Conservation (phyloP, 768 basidiomycete genomes). For the Suillus brevipes region DNA sequence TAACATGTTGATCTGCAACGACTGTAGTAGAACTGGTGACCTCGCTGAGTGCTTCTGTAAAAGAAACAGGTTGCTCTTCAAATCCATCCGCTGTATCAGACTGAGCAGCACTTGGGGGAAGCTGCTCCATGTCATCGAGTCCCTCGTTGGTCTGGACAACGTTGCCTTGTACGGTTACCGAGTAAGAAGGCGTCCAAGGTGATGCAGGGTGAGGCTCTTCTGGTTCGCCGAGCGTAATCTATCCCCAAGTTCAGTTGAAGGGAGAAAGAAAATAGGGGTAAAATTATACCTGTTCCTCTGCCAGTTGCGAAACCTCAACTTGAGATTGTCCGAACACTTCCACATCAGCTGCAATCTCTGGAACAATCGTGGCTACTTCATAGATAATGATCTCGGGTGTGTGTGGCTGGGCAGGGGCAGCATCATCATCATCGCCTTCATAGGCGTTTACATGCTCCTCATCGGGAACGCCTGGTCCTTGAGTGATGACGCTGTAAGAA, state of each 20-base stretch:
- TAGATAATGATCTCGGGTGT: conserved; percentile 7
- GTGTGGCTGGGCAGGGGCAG: background rate
- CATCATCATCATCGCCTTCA: background rate
- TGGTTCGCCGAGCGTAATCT: background rate
- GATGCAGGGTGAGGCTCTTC: conserved; percentile 13
- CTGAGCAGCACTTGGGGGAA: conserved; percentile 5
- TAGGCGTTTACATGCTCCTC: conserved; percentile 13
- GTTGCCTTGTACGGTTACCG: conserved; percentile 42
- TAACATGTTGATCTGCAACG: background rate
- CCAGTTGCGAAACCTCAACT: background rate
- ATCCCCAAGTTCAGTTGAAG: background rate
- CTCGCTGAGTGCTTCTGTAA: background rate
- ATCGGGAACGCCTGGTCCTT: conserved; percentile 34
- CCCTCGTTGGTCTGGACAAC: conserved; percentile 16
- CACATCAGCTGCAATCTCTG: background rate
- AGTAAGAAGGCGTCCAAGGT: conserved; percentile 45
- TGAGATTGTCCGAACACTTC: background rate
- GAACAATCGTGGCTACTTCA: conserved; percentile 2
- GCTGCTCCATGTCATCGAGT: conserved; percentile 12
- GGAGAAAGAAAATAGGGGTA: background rate
- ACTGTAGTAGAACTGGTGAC: background rate
- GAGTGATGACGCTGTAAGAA: conserved; percentile 51
- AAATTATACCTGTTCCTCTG: background rate
- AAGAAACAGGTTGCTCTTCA: background rate
- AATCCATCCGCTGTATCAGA: background rate